phyloP scores from a whole-genome alignment of 495 filamentous ascomycete genomes.

The Penicillium paradoxum region DNA sequence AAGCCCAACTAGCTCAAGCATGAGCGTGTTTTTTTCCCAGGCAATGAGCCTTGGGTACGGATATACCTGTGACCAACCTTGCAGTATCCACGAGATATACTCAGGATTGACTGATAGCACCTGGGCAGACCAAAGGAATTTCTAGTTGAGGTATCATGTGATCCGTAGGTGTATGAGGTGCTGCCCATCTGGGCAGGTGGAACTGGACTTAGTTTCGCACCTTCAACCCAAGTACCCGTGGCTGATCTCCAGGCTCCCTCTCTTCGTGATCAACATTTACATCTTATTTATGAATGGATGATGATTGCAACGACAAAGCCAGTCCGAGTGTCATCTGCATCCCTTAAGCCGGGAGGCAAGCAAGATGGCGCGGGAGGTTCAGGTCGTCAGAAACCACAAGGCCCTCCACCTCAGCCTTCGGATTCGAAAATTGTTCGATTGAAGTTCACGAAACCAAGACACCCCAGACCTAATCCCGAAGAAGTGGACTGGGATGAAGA shows the following conservation, averaged over 20 bases:
- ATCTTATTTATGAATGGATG: not conserved
- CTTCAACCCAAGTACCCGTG: not conserved
- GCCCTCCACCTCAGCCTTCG: not conserved
- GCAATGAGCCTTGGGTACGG: too few relatives aligned
- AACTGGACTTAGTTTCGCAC: not conserved
- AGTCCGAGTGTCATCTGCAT: not conserved
- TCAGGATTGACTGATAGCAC: too few relatives aligned
- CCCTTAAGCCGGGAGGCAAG: not conserved
- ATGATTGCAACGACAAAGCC: not conserved
- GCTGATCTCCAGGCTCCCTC: not conserved
- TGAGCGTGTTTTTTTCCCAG: too few relatives aligned
- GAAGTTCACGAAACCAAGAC: slow-evolving; percentile 5
- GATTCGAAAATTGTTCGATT: slow-evolving; percentile 14
- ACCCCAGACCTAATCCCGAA: not conserved
- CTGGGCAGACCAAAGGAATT: not conserved
- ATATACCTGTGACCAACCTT: not conserved
- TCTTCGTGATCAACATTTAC: not conserved
- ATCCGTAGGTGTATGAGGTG: not conserved
- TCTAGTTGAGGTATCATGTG: not conserved
- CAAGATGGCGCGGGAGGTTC: not conserved
- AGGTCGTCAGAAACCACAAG: slow-evolving; percentile 1
- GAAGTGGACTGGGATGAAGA: slow-evolving; percentile 35
- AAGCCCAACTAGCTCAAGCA: too few relatives aligned
- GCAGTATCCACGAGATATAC: too few relatives aligned
- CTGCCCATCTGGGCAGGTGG: not conserved